Conservation (phyloP, 2,329 filamentous ascomycete genomes). For the Claviceps pusilla region DNA sequence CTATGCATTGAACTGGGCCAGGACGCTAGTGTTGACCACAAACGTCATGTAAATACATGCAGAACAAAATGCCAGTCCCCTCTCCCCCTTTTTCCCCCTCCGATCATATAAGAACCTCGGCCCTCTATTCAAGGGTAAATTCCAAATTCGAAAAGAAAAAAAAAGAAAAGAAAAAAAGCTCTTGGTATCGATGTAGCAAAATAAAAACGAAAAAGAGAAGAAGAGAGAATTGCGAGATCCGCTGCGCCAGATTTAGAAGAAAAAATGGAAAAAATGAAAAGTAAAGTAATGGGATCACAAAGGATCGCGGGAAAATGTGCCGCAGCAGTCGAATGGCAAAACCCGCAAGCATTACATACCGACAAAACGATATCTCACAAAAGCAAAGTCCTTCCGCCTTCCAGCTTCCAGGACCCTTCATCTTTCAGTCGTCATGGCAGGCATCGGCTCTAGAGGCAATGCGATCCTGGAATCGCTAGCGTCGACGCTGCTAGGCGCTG, state of each 20-base stretch:
- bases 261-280: not conserved
- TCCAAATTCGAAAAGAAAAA: not conserved
- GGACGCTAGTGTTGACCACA: too few relatives aligned
- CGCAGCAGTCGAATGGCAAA: not conserved
- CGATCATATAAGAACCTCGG: too few relatives aligned
- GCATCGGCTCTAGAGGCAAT: conserved; percentile 19
- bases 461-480: conserved; percentile 23
- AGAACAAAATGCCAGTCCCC: too few relatives aligned
- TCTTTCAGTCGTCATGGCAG: conserved; percentile 12
- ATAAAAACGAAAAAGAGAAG: not conserved
- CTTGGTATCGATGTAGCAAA: not conserved
- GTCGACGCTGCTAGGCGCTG: conserved; percentile 29
- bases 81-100: too few relatives aligned
- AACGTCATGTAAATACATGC: too few relatives aligned
- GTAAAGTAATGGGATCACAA: not conserved
- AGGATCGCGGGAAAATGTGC: not conserved
- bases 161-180: not conserved
- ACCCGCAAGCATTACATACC: not conserved
- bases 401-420: not conserved
- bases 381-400: not conserved
- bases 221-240: too few relatives aligned
- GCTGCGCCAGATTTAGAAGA: too few relatives aligned
- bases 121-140: not conserved
- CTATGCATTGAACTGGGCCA: too few relatives aligned
- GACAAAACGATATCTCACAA: not conserved